Base-by-base conservation (phyloP, 306 rosid genomes). In the Citrullus amarus region DNA sequence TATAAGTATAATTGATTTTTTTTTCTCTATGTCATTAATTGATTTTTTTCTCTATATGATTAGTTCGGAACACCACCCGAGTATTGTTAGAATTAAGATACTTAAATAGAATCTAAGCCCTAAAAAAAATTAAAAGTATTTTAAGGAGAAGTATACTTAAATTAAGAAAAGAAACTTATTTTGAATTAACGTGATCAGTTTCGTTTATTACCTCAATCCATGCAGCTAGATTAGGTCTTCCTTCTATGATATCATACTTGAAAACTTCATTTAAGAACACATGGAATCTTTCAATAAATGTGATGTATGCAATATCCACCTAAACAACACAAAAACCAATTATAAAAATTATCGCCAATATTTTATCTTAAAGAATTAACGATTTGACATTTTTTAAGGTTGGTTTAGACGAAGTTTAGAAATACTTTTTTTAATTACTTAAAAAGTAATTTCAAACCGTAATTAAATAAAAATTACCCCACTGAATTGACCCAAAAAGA, bases 401-500 rank as follows among this genome's bases (percentile, higher is more conserved):
- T 0, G 0, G 3, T 11, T 46, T 46, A 1, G 11, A 43, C 4
- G 4, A 4, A 36, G 6, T 36, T 36, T 36, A 36, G 2, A 36
- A 3, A 3, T 5, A 36, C 28, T 4, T 4, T 36, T 36, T 36
- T 36, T 0, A 36, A 3, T 0, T 0, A 2, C 0, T 3, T 0
- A 32, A 39, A 39, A 39, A 39, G 8, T 3, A 8, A 39, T 39
- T 39, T 39, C 44, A 39, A 39, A 4, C 44, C 28, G 28, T 25
- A 0, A 25, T 25, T 3, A 28, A 44, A 39, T 56, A 36, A 22
- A 39, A 57, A 18, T 63, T 75, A 91, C 98, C 92, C 75, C 77
- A 78, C 98, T 91, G 57, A 93, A 82, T 55, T 86, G 88, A 25
- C 97, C 98, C 46, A 93, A 85, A 72, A 93, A 77, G 89, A 87